A percentile compares a stretch with the other conserved stretches of the same genome.
These are phyloP conservation scores for Ephemerocybe angulata DNA, from an alignment of 768 basidiomycete genomes.

Conservation along the genomic window DNA sequence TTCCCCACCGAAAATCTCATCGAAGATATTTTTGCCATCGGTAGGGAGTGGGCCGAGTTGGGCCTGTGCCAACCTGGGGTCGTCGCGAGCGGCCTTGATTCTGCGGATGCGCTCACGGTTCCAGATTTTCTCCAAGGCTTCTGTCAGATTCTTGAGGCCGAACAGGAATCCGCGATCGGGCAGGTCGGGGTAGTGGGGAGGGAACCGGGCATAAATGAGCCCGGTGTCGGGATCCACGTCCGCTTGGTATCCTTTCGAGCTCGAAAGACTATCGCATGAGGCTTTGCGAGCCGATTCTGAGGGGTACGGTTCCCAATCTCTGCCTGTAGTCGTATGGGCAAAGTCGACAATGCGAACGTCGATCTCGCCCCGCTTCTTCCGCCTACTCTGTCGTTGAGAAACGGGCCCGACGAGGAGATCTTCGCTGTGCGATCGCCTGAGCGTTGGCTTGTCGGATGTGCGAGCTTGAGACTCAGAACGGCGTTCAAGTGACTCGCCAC, in stretches of 20 bases:
- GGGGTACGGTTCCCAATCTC: slow-evolving; percentile 77
- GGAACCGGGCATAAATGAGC: slow-evolving; percentile 86
- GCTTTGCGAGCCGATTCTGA: slow-evolving; percentile 36
- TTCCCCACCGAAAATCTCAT: slow-evolving; percentile 62
- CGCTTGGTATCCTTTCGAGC: slow-evolving; percentile 74
- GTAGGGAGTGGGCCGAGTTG: slow-evolving; percentile 63
- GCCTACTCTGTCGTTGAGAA: slow-evolving; percentile 57
- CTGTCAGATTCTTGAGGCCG: slow-evolving; percentile 79
- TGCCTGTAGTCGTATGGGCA: slow-evolving; percentile 95
- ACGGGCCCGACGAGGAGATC: slow-evolving; percentile 69
- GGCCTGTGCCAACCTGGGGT: slow-evolving; percentile 39
- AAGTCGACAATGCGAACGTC: slow-evolving; percentile 98
- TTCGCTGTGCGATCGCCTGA: slow-evolving; percentile 79
- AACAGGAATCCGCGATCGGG: slow-evolving; percentile 94
- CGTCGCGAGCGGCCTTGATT: slow-evolving; percentile 60
- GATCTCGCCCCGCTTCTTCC: slow-evolving; percentile 83
- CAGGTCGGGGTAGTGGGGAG: slow-evolving; percentile 83
- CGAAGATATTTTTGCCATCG: slow-evolving; percentile 78
- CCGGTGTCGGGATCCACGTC: slow-evolving; percentile 82
- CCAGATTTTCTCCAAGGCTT: slow-evolving; percentile 81
- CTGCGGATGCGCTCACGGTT: slow-evolving; percentile 74
- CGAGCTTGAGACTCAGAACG: slow-evolving; percentile 38
- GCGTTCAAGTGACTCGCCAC: slow-evolving; percentile 76
- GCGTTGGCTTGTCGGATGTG: slow-evolving; percentile 39
- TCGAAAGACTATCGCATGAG: slow-evolving; percentile 47